Base-by-base conservation (phyloP, 73 alveolate genomes). In the Paramecium octaurelia region DNA sequence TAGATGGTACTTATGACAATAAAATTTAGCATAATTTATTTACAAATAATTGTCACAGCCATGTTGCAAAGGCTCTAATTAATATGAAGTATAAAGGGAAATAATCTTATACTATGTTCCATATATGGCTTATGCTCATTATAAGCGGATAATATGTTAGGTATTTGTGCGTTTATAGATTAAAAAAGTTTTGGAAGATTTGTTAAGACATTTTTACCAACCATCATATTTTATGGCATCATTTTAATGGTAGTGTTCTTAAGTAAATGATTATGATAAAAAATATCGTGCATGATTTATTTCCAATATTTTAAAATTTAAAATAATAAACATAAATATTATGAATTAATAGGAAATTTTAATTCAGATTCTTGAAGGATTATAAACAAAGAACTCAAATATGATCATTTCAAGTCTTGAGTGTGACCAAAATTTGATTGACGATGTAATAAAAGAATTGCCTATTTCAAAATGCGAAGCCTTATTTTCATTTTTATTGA, bases 21-120 rank as follows among this genome's bases (percentile, higher is more conserved):
- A 54, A 54, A 18, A 0, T 40, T 40, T 54, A 54, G 69, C 94
- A 83, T 93, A 90, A 93, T 92, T 75, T 93, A 60, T 87, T 42
- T 71, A 36, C 86, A 18, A 95, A 95, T 88, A 95, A 95, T 88
- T 93, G 97, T 57, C 97, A 95, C 83, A 93, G 94, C 48, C 95
- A 95, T 93, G 95, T 93, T 12, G 97, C 97, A 7, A 92, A 69
- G 69, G 94, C 92, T 31, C 80, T 95, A 12, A 93, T 88, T 88
- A 68, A 29, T 29, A 29, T 95, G 80, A 93, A 92, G 4, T 95
- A 88, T 91, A 60, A 92, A 6, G 96, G 95, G 16, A 95, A 64
- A 57, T 85, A 71, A 75, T 73, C 93, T 84, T 95, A 92, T 87
- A 95, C 54, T 77, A 93, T 95, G 97, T 88, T 92, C 12, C 87